Conservation (phyloP, 192 early-diverging fungal genomes). For the Backusella luteola region DNA sequence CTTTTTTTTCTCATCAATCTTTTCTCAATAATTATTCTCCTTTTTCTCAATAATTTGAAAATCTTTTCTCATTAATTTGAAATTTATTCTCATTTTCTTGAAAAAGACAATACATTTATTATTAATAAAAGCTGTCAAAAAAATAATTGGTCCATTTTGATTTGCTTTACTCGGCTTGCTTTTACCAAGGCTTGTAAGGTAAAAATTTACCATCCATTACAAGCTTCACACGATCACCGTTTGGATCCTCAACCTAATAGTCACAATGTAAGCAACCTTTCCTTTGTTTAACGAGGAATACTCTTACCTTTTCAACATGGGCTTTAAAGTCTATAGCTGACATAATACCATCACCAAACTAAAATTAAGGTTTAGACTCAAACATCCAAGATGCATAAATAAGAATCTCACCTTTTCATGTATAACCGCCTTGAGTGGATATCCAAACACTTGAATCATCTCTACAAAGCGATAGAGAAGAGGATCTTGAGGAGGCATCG, state of each 20-base stretch:
- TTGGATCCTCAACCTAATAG: conserved; percentile 27
- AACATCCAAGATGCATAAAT: background rate
- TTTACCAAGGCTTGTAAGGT: conserved; percentile 39
- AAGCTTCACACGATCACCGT: conserved; percentile 39
- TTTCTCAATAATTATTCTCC: too few relatives aligned
- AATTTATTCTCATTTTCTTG: too few relatives aligned
- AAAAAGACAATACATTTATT: background rate
- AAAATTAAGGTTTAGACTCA: background rate
- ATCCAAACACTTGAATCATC: conserved; percentile 45
- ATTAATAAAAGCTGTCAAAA: background rate
- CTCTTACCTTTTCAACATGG: conserved; percentile 38
- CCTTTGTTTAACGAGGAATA: background rate
- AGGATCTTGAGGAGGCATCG: conserved; percentile 43
- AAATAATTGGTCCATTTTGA: background rate
- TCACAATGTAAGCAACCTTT: background rate
- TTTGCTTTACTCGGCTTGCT: background rate
- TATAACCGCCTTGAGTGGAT: conserved; percentile 43
- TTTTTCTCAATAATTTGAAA: too few relatives aligned
- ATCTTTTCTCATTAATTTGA: too few relatives aligned
- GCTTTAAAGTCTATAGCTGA: conserved; percentile 45
- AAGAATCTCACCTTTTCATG: conserved; percentile 39
- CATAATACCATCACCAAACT: conserved; percentile 56
- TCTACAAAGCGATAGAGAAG: conserved; percentile 46
- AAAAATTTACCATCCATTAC: conserved; percentile 46
- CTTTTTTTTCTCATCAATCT: too few relatives aligned